Base-by-base conservation (phyloP, 148 eudicot genomes). In the Camellia granthamiana region DNA sequence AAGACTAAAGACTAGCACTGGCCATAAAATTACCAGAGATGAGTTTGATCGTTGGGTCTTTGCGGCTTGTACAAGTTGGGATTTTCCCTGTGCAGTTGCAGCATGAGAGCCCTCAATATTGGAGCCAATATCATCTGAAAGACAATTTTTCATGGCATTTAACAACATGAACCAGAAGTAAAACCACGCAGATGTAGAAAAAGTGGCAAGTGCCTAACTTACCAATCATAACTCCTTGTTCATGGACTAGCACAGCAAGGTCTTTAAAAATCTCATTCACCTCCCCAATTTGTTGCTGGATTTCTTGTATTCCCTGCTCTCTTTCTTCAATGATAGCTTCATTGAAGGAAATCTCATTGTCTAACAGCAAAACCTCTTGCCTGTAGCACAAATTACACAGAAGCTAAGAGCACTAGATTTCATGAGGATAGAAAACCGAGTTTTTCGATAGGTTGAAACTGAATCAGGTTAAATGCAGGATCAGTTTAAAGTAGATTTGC, bases 41-140 rank as follows among this genome's bases (percentile, higher is more conserved):
- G 97, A 93, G 83, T 95, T 93, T 79, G 98, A 95, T 84, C 83
- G 83, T 79, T 95, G 97, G 77, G 89, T 90, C 84, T 95, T 95
- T 18, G 96, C 82, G 49, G 98, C 98, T 91, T 95, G 87, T 43
- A 80, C 84, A 71, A 95, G 95, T 18, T 94, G 97, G 61, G 97
- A 84, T 86, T 85, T 92, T 75, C 84, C 97, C 77, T 92, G 95
- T 42, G 85, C 82, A 74, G 95, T 94, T 58, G 97, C 95, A 80
- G 89, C 95, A 85, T 92, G 91, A 76, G 92, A 19, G 75, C 88
- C 92, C 80, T 91, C 98, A 38, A 94, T 56, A 61, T 92, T 89
- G 75, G 94, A 90, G 63, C 95, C 90, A 70, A 94, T 90, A 84
- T 91, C 94, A 81, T 92, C 98, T 95, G 88, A 56, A 84, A 78